Base-by-base conservation (phyloP, 2,329 filamentous ascomycete species). In the Triangularia verruculosa region DNA sequence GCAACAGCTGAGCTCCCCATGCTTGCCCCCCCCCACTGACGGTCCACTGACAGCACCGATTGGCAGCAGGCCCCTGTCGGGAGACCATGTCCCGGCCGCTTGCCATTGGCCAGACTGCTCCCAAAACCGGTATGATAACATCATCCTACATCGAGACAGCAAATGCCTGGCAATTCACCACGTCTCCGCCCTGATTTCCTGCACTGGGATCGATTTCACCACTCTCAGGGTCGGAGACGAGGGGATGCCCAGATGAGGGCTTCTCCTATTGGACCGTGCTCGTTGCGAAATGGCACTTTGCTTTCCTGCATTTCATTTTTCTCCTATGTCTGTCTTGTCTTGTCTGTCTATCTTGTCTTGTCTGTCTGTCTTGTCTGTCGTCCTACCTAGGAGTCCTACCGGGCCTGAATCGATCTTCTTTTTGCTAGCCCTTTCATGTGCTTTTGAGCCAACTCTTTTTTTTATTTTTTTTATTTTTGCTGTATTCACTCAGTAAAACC, bases 91-190 rank as follows among this genome's bases (percentile, higher is more conserved):
- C 57, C 39, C 57, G 47, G 57, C 43, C 12, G 22, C 61, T 32
- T 24, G 47, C 57, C 43, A 67, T 69, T 70, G 65, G 68, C 27
- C 62, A 27, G 60, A 32, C 39, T 8, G 27, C 24, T 12, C 63
- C 34, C 58, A 57, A 65, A 64, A 64, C 64, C 65, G 47, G 66
- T 57, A 59, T 53, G 64, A 69, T 69, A 67, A 67, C 68, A 67
- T 70, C 69, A 69, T 70, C 47, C 57, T 62, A 59, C 64, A 66
- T 63, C 63, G 8, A 63, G 47, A 58, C 32, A 59, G 47, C 32
- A 17, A 28, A 58, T 32, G 56, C 57, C 22, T 43, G 57, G 57
- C 57, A 47, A 43, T 59, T 27, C 22, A 51, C 20, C 34, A 30
- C 43, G 52, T 67, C 63, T 65, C 58, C 64, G 64, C 66, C 63